A percentile compares a stretch with the other conserved stretches of the same genome.
Evolutionary conservation across 495 filamentous ascomycete species (phyloP).

Genomic region (Venustampulla echinocandica): DNA sequence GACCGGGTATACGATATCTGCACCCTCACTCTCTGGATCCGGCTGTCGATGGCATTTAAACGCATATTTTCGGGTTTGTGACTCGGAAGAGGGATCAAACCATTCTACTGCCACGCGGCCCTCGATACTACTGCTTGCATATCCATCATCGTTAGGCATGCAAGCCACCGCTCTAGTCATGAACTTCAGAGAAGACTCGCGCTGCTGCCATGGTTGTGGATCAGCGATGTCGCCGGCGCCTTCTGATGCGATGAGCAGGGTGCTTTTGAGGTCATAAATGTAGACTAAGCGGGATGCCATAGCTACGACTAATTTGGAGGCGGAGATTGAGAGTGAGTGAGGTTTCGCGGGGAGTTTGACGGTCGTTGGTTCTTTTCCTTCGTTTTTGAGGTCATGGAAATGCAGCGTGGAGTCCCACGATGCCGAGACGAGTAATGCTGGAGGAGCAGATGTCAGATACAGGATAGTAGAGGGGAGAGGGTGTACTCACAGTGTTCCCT

Average conservation of each 20-base stretch:
- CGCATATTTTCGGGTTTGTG: constrained; percentile 87
- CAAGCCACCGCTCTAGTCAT: constrained; percentile 90
- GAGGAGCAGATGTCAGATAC: constrained; percentile 14
- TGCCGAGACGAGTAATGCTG: constrained; percentile 66
- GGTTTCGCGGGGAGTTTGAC: constrained; percentile 73
- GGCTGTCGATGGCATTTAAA: constrained; percentile 93
- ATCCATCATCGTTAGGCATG: constrained; percentile 92
- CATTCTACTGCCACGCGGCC: constrained; percentile 93
- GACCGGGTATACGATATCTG: constrained; percentile 90
- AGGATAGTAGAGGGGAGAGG: not conserved
- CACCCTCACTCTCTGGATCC: constrained; percentile 38
- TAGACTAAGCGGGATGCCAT: constrained; percentile 88
- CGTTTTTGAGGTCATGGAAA: constrained; percentile 54
- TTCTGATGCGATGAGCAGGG: constrained; percentile 46
- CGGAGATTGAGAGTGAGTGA: constrained; percentile 72
- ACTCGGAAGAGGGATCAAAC: constrained; percentile 81
- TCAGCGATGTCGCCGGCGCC: constrained; percentile 34
- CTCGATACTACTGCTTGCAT: constrained; percentile 82
- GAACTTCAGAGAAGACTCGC: constrained; percentile 90
- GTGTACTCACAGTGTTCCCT: constrained; percentile 51
- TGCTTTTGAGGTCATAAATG: constrained; percentile 80
- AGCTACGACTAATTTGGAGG: constrained; percentile 82
- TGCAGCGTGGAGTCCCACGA: constrained; percentile 92
- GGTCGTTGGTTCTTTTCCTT: constrained; percentile 37
- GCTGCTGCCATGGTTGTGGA: constrained; percentile 75